Percentiles rank a stretch among this genome's conserved stretches.
Conservation (phyloP, 495 filamentous ascomycete species). For the Penicillium macrosclerotiorum region DNA sequence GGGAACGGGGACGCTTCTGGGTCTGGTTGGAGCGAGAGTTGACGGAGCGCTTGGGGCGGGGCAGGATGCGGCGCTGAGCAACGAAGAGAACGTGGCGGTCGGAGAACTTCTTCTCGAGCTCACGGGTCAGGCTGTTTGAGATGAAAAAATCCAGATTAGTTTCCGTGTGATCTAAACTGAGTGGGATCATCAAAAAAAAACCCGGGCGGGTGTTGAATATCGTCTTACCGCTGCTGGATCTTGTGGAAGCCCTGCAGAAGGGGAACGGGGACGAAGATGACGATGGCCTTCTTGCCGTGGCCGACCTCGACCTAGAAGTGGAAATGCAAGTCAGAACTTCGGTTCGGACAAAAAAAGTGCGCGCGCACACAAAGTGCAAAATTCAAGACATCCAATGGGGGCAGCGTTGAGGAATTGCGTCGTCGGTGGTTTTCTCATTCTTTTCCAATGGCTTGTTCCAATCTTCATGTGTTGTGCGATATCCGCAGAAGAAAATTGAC, state of each 20-base stretch:
- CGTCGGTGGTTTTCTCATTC: constrained; percentile 1
- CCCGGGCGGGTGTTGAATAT: too few relatives aligned
- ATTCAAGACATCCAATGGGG: constrained; percentile 15
- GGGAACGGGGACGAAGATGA: constrained; percentile 99
- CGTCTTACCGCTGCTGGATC: constrained; percentile 91
- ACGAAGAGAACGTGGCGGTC: constrained; percentile 99
- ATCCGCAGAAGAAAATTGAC: constrained; percentile 5
- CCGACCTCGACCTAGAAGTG: constrained; percentile 89
- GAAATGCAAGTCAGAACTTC: constrained; percentile 23
- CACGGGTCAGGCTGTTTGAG: constrained; percentile 80
- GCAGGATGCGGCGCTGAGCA: constrained; percentile 96
- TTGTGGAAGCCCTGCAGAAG: constrained; percentile 94
- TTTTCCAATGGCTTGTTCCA: neutral
- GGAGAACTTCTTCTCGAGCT: constrained; percentile 99
- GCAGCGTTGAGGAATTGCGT: constrained; percentile 15
- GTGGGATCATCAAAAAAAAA: too few relatives aligned
- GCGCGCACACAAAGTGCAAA: constrained; percentile 13
- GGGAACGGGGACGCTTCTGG: constrained; percentile 97
- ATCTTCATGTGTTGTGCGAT: neutral
- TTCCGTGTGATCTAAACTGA: constrained; percentile 7
- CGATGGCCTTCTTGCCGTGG: constrained; percentile 99
- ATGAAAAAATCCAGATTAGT: constrained; percentile 12
- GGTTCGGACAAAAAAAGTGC: constrained; percentile 8
- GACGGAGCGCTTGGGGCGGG: constrained; percentile 92
- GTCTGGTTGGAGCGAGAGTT: constrained; percentile 89